Percentiles rank a stretch among this genome's conserved stretches.
phyloP scores from a whole-genome alignment of 495 filamentous ascomycete species.

The Polyplosphaeria fusca region DNA sequence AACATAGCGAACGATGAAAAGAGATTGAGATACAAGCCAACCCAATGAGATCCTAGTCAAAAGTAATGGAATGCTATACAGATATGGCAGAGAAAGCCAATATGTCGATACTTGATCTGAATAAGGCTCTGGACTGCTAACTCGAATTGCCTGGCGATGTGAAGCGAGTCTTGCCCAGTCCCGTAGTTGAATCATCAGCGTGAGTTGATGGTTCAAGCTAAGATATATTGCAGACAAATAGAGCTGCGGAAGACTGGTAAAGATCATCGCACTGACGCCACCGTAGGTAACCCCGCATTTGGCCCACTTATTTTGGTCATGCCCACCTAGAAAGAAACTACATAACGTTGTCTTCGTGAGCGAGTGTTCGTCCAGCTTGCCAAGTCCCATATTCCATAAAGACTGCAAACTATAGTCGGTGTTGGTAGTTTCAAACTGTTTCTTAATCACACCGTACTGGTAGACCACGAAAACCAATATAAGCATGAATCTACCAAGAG shows the following conservation, averaged over 20 bases:
- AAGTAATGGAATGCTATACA: slow-evolving; percentile 1
- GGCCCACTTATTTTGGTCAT: background rate
- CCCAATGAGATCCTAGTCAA: background rate
- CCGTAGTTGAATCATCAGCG: slow-evolving; percentile 3
- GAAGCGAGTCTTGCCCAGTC: slow-evolving; percentile 6
- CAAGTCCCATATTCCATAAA: background rate
- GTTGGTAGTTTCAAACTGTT: background rate
- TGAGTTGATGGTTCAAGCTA: slow-evolving; percentile 1
- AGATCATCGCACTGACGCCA: background rate
- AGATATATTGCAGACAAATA: background rate
- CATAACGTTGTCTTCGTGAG: background rate
- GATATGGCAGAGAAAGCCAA: slow-evolving; percentile 7
- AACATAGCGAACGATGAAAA: slow-evolving; percentile 5
- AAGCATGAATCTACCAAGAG: background rate
- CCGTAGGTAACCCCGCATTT: background rate
- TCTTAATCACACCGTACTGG: background rate
- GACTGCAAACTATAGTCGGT: background rate
- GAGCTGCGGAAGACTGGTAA: background rate
- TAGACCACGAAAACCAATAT: background rate
- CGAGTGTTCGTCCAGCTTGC: background rate
- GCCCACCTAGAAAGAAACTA: background rate
- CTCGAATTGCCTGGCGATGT: background rate
- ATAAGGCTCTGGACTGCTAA: slow-evolving; percentile 6
- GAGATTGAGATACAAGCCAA: background rate
- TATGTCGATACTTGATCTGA: slow-evolving; percentile 7